Conservation (phyloP, 805 yeast species). For the Candida piceae region DNA sequence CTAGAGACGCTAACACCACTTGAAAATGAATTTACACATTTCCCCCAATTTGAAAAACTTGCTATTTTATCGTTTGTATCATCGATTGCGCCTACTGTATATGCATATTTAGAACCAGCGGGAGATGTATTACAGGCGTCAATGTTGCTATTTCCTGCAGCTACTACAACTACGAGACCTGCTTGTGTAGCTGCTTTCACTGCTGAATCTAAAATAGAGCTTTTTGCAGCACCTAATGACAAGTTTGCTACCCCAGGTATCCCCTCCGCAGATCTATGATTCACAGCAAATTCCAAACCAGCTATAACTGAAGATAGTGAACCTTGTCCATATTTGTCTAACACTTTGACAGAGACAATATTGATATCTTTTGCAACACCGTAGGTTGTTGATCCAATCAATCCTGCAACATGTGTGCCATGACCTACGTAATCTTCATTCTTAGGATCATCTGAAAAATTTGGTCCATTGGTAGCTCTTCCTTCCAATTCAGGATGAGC, state of each 20-base stretch:
- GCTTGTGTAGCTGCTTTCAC: conserved; percentile 67
- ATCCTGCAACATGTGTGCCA: conserved; percentile 92
- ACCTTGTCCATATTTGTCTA: conserved; percentile 67
- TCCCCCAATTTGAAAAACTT: conserved; percentile 84
- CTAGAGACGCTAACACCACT: conserved; percentile 71
- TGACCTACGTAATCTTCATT: conserved; percentile 76
- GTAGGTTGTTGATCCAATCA: conserved; percentile 69
- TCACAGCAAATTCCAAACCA: conserved; percentile 64
- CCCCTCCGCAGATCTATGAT: conserved; percentile 39
- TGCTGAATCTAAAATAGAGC: conserved; percentile 65
- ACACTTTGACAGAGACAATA: conserved; percentile 70
- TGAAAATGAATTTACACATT: conserved; percentile 84
- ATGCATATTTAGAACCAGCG: conserved; percentile 65
- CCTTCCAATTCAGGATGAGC: conserved; percentile 62
- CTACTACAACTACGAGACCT: conserved; percentile 70
- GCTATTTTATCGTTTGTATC: conserved; percentile 69
- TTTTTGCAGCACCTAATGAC: conserved; percentile 73
- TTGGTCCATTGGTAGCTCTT: conserved; percentile 54
- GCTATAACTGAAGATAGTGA: conserved; percentile 58
- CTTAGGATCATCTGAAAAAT: conserved; percentile 53
- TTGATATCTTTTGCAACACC: conserved; percentile 76
- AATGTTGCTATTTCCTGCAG: conserved; percentile 80
- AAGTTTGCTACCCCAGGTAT: conserved; percentile 66
- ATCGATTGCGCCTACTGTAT: conserved; percentile 87
- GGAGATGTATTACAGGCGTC: conserved; percentile 87